Conservation (phyloP, 164 flowering plant genomes). For the Vitis rupestris region DNA sequence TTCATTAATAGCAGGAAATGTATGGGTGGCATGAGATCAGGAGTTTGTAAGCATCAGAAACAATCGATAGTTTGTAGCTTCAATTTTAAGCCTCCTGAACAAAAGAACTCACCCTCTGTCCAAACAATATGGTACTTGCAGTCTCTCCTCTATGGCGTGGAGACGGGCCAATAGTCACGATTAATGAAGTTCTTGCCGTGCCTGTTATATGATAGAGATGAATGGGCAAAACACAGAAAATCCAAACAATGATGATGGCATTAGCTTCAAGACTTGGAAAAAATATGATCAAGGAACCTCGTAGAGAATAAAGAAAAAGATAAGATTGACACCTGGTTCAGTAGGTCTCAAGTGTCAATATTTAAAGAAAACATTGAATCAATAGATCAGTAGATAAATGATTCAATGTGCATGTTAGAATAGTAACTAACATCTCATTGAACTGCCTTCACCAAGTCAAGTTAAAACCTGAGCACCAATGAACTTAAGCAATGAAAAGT, state of each 20-base stretch:
- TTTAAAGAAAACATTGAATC: background rate
- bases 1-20: background rate
- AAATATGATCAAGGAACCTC: too few relatives aligned
- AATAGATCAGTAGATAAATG: background rate
- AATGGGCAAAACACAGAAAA: background rate
- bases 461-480: background rate
- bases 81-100: background rate
- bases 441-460: background rate
- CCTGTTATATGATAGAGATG: constrained; percentile 33
- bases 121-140: constrained; percentile 69
- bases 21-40: background rate
- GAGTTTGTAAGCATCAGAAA: background rate
- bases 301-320: too few relatives aligned
- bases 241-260: background rate
- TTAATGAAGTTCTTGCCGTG: constrained; percentile 70
- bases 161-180: constrained; percentile 77
- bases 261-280: constrained; percentile 3
- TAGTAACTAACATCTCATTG: background rate
- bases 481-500: background rate
- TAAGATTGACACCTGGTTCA: too few relatives aligned
- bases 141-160: constrained; percentile 85
- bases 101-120: constrained; percentile 61
- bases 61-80: background rate
- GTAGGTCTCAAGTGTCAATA: background rate
- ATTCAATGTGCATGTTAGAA: background rate